These are phyloP conservation scores for Paramarasmius palmivorus DNA, from an alignment of 1,284 basidiomycete species.

Conservation along the genomic window DNA sequence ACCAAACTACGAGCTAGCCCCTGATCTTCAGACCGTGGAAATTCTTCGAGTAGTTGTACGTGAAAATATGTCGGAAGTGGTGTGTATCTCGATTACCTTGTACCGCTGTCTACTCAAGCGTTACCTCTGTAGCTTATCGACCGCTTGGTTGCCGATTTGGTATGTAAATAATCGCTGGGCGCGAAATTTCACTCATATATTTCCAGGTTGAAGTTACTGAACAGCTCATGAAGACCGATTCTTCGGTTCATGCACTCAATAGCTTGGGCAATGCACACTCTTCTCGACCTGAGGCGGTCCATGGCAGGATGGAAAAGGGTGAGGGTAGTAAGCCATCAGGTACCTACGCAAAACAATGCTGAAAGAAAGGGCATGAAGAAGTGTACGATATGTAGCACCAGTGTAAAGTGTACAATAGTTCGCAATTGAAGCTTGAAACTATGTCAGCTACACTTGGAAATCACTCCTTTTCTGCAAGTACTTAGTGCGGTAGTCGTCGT, in stretches of 20 bases:
- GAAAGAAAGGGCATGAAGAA: neutral
- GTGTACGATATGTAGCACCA: no score
- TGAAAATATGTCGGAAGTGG: constrained; percentile 69
- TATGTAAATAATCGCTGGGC: constrained; percentile 35
- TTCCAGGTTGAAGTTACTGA: constrained; percentile 59
- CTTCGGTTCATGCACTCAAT: constrained; percentile 53
- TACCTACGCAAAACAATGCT: constrained; percentile 63
- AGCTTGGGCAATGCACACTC: constrained; percentile 35
- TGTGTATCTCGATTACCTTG: constrained; percentile 22
- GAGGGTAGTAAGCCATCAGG: constrained; percentile 50
- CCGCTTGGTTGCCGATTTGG: constrained; percentile 61
- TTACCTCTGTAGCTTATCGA: constrained; percentile 54
- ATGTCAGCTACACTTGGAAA: no score
- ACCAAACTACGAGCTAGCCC: constrained; percentile 84
- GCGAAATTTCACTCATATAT: neutral
- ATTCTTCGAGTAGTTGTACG: constrained; percentile 88
- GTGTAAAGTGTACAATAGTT: no score
- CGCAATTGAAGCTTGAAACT: no score
- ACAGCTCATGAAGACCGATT: constrained; percentile 43
- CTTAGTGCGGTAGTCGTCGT: no score
- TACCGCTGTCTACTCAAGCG: constrained; percentile 8
- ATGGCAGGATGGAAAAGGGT: constrained; percentile 42
- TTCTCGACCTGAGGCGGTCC: constrained; percentile 35
- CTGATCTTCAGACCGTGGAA: constrained; percentile 65
- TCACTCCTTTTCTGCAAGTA: no score